Base-by-base conservation (phyloP, 2,329 filamentous ascomycete species). In the Myriosclerotinia duriaeana region DNA sequence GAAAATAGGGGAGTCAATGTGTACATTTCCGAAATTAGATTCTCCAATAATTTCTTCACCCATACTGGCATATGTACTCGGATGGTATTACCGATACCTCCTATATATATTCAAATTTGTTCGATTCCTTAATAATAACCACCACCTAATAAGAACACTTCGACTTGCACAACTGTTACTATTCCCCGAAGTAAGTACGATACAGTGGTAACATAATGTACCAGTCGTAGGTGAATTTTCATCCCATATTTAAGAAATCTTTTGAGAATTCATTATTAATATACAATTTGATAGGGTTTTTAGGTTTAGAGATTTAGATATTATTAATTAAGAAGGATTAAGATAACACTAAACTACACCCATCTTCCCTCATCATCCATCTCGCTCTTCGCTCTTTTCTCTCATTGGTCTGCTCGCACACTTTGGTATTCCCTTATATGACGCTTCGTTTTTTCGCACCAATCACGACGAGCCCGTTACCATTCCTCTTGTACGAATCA, bases 401-500 rank as follows among this genome's bases (percentile, higher is more conserved):
- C 15, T 42, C 17, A 65, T 65, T 65, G 53, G 53, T 42, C 17
- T 2, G 20, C 42, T n/a, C 30, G 62, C 14, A 59, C 12, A 22
- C 5, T 12, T 44, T 2, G 2, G 2, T 2, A n/a, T n/a, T n/a
- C 2, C 1, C 14, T n/a, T 34, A 30, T 15, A 64, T 65, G 53
- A 65, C 34, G 62, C 62, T 65, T 26, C 53, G 14, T 59, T 22
- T 20, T 65, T 59, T 65, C 50, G 53, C 30, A 59, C 62, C 53
- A 65, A 65, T 65, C 30, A 50, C n/a, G 17, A 44, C 14, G 20
- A 59, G 22, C 26, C 11, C 9, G 2, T 44, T 52, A 7, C 40
- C 3, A 11, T 26, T 42, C 26, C n/a, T 50, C 26, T 52, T 34
- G 48, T 53, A 66, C 66, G 46, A 67, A 60, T 67, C 63, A 67